Evolutionary conservation across 441 rosid species (phyloP).

Genomic region (Codiaeum variegatum): DNA sequence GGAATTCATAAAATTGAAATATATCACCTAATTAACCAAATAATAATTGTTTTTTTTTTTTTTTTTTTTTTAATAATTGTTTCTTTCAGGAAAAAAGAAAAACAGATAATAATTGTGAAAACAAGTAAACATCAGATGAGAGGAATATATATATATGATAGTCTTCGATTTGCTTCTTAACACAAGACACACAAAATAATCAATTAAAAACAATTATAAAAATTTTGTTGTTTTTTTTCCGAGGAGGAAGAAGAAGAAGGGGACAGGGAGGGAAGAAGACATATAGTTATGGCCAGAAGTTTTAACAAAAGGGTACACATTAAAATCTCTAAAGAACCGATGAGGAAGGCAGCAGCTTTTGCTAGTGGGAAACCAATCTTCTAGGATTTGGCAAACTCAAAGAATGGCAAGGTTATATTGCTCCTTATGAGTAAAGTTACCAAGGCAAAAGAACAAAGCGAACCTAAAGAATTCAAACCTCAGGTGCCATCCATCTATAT

Average conservation of each 20-base stretch:
- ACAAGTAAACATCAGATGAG: background rate
- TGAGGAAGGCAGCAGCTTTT: background rate
- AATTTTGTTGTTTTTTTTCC: background rate
- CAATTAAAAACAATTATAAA: background rate
- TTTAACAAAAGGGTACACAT: background rate
- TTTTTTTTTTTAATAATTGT: too few species aligned
- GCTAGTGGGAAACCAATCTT: background rate
- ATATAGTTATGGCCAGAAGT: background rate
- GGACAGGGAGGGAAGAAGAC: background rate
- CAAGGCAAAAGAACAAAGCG: constrained; percentile 8
- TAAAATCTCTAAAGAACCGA: background rate
- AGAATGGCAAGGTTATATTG: background rate
- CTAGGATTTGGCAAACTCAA: background rate
- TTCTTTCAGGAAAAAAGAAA: too few species aligned
- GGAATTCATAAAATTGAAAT: background rate
- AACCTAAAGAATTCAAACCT: constrained; percentile 39
- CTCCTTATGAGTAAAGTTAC: background rate
- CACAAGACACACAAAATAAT: background rate
- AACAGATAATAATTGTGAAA: background rate
- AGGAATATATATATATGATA: background rate
- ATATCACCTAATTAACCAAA: background rate
- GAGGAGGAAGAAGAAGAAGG: background rate
- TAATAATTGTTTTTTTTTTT: background rate
- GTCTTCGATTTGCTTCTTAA: background rate
- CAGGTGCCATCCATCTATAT: constrained; percentile 92